These are phyloP conservation scores for Suillus spraguei DNA, from an alignment of 768 basidiomycete genomes.

Conservation along the genomic window DNA sequence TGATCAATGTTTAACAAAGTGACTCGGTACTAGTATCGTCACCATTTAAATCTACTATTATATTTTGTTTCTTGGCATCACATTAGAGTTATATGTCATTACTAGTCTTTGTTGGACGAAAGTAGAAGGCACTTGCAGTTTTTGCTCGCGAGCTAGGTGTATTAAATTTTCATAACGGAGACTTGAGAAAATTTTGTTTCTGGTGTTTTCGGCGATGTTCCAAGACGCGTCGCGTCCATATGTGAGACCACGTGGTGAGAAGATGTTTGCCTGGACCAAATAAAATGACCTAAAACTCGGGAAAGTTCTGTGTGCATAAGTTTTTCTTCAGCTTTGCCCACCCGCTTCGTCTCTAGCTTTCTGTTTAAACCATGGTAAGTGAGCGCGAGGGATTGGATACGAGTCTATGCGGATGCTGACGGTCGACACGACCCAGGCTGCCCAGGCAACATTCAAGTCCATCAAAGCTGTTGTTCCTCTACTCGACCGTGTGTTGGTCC, in stretches of 20 bases:
- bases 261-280: conserved; percentile 33
- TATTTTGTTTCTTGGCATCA: conserved; percentile 17
- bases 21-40: too few relatives aligned
- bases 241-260: conserved; percentile 25
- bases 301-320: conserved; percentile 12
- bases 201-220: conserved; percentile 1
- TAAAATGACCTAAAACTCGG: conserved; percentile 25
- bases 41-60: not conserved
- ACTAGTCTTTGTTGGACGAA: not conserved
- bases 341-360: conserved; percentile 16
- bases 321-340: conserved; percentile 30
- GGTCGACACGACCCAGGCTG: conserved; percentile 47
- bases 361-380: conserved; percentile 31
- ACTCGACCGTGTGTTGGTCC: conserved; percentile 95
- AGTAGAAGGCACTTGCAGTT: not conserved
- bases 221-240: conserved; percentile 8
- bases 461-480: conserved; percentile 91
- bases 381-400: not conserved
- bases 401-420: not conserved
- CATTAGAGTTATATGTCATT: not conserved
- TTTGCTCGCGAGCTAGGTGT: not conserved
- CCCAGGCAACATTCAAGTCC: conserved; percentile 93
- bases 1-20: conserved; percentile 1
- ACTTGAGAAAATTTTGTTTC: not conserved
- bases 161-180: not conserved